Conservation (phyloP, 2,329 filamentous ascomycete genomes). For the Ascochyta koolunga region DNA sequence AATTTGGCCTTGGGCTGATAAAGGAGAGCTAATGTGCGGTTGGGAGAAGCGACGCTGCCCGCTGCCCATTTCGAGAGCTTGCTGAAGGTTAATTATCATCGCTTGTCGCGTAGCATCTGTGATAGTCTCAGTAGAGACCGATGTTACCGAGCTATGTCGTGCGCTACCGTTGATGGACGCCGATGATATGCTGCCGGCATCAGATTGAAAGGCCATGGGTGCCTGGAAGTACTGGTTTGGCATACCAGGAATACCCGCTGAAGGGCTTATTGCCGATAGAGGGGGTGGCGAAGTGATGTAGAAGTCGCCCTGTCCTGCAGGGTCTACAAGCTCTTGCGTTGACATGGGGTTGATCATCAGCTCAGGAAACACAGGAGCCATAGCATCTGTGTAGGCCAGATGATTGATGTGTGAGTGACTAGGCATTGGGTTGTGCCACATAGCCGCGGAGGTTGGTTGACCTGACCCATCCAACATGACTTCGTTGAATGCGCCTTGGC, state of each 20-base stretch:
- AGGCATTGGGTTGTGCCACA: constrained; percentile 60
- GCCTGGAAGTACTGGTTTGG: constrained; percentile 67
- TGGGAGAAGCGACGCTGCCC: constrained; percentile 65
- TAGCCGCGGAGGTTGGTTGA: constrained; percentile 44
- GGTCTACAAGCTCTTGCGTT: constrained; percentile 74
- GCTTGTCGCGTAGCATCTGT: constrained; percentile 70
- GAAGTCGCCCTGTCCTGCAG: constrained; percentile 70
- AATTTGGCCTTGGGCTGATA: constrained; percentile 53
- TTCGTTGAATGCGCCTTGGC: constrained; percentile 89
- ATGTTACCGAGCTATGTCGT: constrained; percentile 64
- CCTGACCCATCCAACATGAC: constrained; percentile 80
- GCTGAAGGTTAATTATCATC: constrained; percentile 65
- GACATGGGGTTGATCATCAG: constrained; percentile 71
- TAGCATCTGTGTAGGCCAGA: constrained; percentile 75
- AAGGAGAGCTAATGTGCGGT: constrained; percentile 60
- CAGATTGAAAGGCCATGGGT: constrained; percentile 71
- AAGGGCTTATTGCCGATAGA: constrained; percentile 74
- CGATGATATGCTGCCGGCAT: constrained; percentile 66
- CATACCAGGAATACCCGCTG: constrained; percentile 69
- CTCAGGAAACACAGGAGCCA: constrained; percentile 76
- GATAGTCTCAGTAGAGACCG: constrained; percentile 68
- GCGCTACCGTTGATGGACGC: constrained; percentile 73
- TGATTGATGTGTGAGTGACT: constrained; percentile 69
- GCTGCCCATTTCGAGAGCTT: constrained; percentile 61
- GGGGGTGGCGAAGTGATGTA: constrained; percentile 81